Percentiles rank a stretch among this genome's conserved stretches.
These are phyloP conservation scores for Penicillium brevicompactum DNA, from an alignment of 2,329 filamentous ascomycete species.

Conservation along the genomic window DNA sequence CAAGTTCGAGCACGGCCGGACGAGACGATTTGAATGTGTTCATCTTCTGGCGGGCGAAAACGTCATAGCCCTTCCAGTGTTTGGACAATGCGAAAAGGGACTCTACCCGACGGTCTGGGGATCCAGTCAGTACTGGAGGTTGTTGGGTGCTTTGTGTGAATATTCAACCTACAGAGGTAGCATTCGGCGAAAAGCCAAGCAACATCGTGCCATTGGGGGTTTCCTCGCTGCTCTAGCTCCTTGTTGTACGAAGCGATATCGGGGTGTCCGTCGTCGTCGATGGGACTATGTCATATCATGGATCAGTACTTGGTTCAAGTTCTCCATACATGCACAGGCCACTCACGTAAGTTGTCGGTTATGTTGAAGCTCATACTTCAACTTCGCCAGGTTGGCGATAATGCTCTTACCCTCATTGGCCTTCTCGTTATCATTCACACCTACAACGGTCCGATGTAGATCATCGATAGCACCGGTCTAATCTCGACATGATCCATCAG, in stretches of 20 bases:
- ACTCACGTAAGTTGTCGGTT: constrained; percentile 10
- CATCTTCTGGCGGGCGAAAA: constrained; percentile 88
- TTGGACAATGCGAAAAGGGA: constrained; percentile 74
- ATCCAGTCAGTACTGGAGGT: constrained; percentile 22
- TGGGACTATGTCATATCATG: constrained; percentile 55
- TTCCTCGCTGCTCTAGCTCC: constrained; percentile 74
- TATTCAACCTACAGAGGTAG: constrained; percentile 66
- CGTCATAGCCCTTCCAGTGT: constrained; percentile 87
- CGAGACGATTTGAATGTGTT: constrained; percentile 90
- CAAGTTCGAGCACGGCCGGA: constrained; percentile 79
- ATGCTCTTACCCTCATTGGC: constrained; percentile 82
- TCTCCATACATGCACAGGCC: background rate
- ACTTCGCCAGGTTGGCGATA: constrained; percentile 71
- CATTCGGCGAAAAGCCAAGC: constrained; percentile 93
- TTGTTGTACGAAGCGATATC: constrained; percentile 84
- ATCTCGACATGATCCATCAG: constrained; percentile 8
- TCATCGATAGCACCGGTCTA: constrained; percentile 94
- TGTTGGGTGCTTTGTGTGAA: background rate
- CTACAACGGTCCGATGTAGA: constrained; percentile 66
- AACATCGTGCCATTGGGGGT: constrained; percentile 77
- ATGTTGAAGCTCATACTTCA: constrained; percentile 97
- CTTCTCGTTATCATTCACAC: constrained; percentile 60
- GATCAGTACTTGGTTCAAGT: background rate
- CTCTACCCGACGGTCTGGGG: constrained; percentile 68
- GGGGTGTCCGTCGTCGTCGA: constrained; percentile 73